Conservation (phyloP, 805 yeast species). For the Candida peoriensis region DNA sequence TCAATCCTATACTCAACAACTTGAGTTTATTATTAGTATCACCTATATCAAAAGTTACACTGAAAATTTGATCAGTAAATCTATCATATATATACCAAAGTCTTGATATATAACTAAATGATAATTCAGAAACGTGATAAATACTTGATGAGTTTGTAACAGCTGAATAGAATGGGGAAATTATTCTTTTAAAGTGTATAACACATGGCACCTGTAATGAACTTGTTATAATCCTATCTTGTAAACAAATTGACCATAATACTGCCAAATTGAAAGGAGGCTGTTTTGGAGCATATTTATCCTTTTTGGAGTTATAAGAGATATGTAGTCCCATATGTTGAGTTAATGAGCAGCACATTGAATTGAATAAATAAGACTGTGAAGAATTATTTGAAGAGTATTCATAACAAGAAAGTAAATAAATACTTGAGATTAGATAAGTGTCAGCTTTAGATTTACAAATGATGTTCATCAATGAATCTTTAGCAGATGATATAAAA, state of each 20-base stretch:
- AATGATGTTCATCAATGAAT: slow-evolving; percentile 16
- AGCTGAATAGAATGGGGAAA: slow-evolving; percentile 27
- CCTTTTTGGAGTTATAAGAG: slow-evolving; percentile 10
- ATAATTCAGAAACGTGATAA: slow-evolving; percentile 19
- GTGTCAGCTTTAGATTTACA: slow-evolving; percentile 18
- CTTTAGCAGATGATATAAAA: slow-evolving; percentile 25
- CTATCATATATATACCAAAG: slow-evolving; percentile 29
- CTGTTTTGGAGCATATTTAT: slow-evolving; percentile 8
- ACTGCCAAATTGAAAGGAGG: slow-evolving; percentile 23
- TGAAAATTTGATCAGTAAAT: slow-evolving; percentile 30
- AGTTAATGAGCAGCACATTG: slow-evolving; percentile 28
- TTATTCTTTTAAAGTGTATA: slow-evolving; percentile 29
- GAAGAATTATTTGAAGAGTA: slow-evolving; percentile 27
- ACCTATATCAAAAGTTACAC: slow-evolving; percentile 28
- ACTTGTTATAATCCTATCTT: slow-evolving; percentile 26
- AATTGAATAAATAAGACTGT: slow-evolving; percentile 25
- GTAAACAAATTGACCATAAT: slow-evolving; percentile 28
- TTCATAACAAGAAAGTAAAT: slow-evolving; percentile 27
- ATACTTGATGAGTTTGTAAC: slow-evolving; percentile 8
- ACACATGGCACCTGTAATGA: slow-evolving; percentile 27
- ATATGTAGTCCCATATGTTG: slow-evolving; percentile 32
- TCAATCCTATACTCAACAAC: slow-evolving; percentile 22
- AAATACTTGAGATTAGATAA: slow-evolving; percentile 21
- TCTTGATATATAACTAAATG: slow-evolving; percentile 24
- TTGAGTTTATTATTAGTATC: slow-evolving; percentile 26